Evolutionary conservation across 345 rosid species (phyloP).

Genomic region (Salix dunnii): DNA sequence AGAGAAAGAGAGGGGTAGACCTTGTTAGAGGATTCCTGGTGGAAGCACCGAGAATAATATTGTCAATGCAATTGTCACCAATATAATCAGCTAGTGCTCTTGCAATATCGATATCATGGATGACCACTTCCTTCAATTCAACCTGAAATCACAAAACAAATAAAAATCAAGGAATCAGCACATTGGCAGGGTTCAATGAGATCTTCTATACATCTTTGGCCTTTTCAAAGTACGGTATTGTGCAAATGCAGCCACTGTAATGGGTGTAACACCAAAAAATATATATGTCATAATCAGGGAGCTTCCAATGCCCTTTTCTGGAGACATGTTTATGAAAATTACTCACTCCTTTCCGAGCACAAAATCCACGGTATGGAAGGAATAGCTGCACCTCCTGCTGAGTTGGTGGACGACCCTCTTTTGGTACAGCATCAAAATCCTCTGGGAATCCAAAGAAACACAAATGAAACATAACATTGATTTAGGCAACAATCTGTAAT

Average conservation of each 20-base stretch:
- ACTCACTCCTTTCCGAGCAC: conserved; percentile 73
- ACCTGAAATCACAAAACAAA: conserved; percentile 36
- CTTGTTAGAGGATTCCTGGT: conserved; percentile 36
- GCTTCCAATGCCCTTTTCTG: not conserved
- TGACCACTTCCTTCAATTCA: conserved; percentile 48
- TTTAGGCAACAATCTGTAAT: not conserved
- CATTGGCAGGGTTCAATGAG: not conserved
- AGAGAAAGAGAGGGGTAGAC: conserved; percentile 14
- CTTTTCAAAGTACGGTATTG: not conserved
- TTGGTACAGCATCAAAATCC: conserved; percentile 18
- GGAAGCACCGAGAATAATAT: conserved; percentile 60
- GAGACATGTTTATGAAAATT: not conserved
- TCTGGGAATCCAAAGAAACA: conserved; percentile 17
- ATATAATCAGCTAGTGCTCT: conserved; percentile 50
- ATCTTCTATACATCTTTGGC: not conserved
- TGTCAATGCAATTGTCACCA: conserved; percentile 36
- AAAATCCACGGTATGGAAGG: conserved; percentile 64
- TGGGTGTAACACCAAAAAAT: not conserved
- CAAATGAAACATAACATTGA: not conserved
- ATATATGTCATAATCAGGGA: not conserved
- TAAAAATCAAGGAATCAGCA: not conserved
- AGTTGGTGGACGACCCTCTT: conserved; percentile 45
- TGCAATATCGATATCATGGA: conserved; percentile 53
- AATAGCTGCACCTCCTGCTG: conserved; percentile 47
- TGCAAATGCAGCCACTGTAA: not conserved